phyloP scores from a whole-genome alignment of 2,329 filamentous ascomycete species.

The Penicillium paneum region DNA sequence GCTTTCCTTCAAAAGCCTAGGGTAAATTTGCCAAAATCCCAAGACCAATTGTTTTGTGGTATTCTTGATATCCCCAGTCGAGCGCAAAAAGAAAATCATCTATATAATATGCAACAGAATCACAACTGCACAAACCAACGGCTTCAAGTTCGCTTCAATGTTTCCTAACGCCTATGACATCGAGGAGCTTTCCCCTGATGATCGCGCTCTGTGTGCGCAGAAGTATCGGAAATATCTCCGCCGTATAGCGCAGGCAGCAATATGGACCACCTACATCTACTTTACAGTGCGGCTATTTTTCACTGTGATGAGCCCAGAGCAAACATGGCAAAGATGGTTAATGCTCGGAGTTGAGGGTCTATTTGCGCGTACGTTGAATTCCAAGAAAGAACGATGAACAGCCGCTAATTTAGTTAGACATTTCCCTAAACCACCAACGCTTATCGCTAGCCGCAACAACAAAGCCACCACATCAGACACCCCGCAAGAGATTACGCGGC shows the following conservation, averaged over 20 bases:
- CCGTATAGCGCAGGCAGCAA: slow-evolving; percentile 15
- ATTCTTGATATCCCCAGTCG: not conserved
- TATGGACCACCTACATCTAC: slow-evolving; percentile 21
- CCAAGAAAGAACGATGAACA: not conserved
- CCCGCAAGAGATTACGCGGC: slow-evolving; percentile 22
- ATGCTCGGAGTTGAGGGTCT: slow-evolving; percentile 27
- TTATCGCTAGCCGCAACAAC: slow-evolving; percentile 21
- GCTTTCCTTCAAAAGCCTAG: not conserved
- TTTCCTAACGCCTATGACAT: slow-evolving; percentile 15
- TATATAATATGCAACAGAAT: slow-evolving; percentile 4
- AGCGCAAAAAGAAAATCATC: not conserved
- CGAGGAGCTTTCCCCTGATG: slow-evolving; percentile 21
- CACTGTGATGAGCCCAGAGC: slow-evolving; percentile 3
- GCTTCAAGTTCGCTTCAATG: slow-evolving; percentile 11
- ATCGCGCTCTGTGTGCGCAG: slow-evolving; percentile 12
- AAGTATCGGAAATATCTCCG: slow-evolving; percentile 19
- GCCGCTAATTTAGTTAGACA: slow-evolving; percentile 7
- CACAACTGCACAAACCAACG: not conserved
- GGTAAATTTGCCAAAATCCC: not conserved
- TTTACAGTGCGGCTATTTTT: slow-evolving; percentile 19
- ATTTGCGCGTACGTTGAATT: slow-evolving; percentile 23
- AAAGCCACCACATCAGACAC: slow-evolving; percentile 1
- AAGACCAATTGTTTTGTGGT: not conserved
- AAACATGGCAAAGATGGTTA: slow-evolving; percentile 27
- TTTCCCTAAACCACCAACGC: slow-evolving; percentile 24